Base-by-base conservation (phyloP, 1,284 basidiomycete species). In the Sanghuangporus weigelae region DNA sequence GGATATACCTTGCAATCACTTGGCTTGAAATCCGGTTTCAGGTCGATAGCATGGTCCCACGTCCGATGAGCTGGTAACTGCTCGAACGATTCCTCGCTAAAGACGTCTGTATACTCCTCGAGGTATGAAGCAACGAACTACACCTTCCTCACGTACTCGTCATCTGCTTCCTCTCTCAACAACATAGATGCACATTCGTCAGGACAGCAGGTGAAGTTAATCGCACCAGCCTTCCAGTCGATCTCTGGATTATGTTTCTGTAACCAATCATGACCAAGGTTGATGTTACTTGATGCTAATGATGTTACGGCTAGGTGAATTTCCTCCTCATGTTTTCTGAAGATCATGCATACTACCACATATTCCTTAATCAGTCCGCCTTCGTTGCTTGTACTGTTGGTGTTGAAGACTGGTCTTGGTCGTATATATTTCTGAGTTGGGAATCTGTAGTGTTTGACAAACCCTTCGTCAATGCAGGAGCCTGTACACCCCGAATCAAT, bases 51-150 rank as follows among this genome's bases (percentile, higher is more conserved):
- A n/a, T n/a, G n/a, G n/a, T n/a, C n/a, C n/a, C n/a, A n/a, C n/a
- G n/a, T n/a, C n/a, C n/a, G n/a, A n/a, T n/a, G n/a, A n/a, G n/a
- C n/a, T n/a, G n/a, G n/a, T n/a, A n/a, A n/a, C n/a, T n/a, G n/a
- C n/a, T n/a, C n/a, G n/a, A n/a, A n/a, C n/a, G n/a, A n/a, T n/a
- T n/a, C n/a, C n/a, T n/a, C n/a, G n/a, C n/a, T n/a, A n/a, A n/a
- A n/a, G n/a, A n/a, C n/a, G n/a, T n/a, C n/a, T n/a, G n/a, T n/a
- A n/a, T n/a, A n/a, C n/a, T n/a, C n/a, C n/a, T n/a, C n/a, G n/a
- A n/a, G n/a, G n/a, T n/a, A n/a, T n/a, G n/a, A n/a, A n/a, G 72
- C 11, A n/a, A 26, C 7, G 12, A 7, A 54, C 35, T 4, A 60
- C 10, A 26, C 12, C 3, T 50, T 11, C 12, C 19, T 4, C 10